Percentiles rank a stretch among this genome's conserved stretches.
Conservation (phyloP, 768 basidiomycete species). For the Terana coerulea region DNA sequence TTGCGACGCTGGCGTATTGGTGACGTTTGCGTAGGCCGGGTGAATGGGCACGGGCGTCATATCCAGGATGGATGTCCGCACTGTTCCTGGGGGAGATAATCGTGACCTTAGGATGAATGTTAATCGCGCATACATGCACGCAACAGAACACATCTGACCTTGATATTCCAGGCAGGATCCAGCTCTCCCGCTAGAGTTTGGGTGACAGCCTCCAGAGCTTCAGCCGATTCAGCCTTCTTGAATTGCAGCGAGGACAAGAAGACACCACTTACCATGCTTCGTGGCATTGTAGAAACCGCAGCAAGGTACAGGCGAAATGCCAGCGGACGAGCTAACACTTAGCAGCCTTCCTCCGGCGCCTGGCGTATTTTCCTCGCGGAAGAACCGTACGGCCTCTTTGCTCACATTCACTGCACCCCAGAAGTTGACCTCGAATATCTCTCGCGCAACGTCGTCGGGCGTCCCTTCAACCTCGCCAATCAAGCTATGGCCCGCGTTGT, state of each 20-base stretch:
- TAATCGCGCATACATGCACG: background rate
- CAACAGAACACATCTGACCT: constrained; percentile 24
- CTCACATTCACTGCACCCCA: constrained; percentile 20
- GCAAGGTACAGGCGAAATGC: background rate
- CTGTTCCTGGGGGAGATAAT: background rate
- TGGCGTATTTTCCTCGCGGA: constrained; percentile 37
- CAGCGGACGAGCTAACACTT: constrained; percentile 4
- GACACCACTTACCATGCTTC: constrained; percentile 8
- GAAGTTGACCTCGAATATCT: constrained; percentile 34
- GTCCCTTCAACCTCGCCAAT: constrained; percentile 37
- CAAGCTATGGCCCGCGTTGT: constrained; percentile 35
- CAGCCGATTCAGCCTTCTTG: constrained; percentile 11
- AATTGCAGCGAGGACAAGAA: background rate
- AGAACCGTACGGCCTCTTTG: constrained; percentile 23
- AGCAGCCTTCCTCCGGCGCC: constrained; percentile 21
- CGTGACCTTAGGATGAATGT: background rate
- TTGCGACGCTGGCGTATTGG: too few relatives aligned
- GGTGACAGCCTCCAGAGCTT: constrained; percentile 35
- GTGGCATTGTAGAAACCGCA: constrained; percentile 13
- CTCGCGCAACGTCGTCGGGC: constrained; percentile 29
- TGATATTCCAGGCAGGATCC: constrained; percentile 46
- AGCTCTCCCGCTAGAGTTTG: constrained; percentile 38
- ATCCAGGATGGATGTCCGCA: background rate
- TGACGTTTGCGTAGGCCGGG: too few relatives aligned
- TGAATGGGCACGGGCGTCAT: too few relatives aligned